Conservation (phyloP, 2,329 filamentous ascomycete species). For the Colletotrichum endophyticum region DNA sequence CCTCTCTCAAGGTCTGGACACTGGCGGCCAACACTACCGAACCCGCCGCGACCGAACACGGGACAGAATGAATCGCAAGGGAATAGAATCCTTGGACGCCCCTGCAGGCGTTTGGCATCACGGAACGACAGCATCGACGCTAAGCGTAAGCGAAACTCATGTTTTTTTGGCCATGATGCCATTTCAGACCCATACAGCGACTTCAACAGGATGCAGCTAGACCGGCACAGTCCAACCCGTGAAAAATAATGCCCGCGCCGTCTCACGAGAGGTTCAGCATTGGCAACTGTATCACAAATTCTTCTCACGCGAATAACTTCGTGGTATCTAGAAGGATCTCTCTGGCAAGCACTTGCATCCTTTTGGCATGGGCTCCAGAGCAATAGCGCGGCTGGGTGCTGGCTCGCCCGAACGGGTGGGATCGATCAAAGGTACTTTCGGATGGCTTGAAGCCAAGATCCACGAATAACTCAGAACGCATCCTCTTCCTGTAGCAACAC, state of each 20-base stretch:
- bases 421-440: neutral
- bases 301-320: neutral
- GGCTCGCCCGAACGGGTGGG: neutral
- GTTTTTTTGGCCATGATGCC: neutral
- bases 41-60: neutral
- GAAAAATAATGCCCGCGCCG: neutral
- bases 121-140: neutral
- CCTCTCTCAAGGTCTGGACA: constrained; percentile 21
- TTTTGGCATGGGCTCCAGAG: neutral
- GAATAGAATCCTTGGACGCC: neutral
- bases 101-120: neutral
- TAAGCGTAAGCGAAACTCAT: neutral
- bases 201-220: neutral
- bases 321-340: neutral
- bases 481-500: neutral
- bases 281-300: neutral
- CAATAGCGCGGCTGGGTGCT: neutral
- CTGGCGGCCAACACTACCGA: neutral
- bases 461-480: neutral
- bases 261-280: neutral
- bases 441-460: neutral
- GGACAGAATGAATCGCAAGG: neutral
- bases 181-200: neutral
- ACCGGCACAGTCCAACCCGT: neutral
- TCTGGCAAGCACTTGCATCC: neutral